Percentiles rank a stretch among this genome's conserved stretches.
Conservation (phyloP, 345 rosid species). For the Ricinus communis region DNA sequence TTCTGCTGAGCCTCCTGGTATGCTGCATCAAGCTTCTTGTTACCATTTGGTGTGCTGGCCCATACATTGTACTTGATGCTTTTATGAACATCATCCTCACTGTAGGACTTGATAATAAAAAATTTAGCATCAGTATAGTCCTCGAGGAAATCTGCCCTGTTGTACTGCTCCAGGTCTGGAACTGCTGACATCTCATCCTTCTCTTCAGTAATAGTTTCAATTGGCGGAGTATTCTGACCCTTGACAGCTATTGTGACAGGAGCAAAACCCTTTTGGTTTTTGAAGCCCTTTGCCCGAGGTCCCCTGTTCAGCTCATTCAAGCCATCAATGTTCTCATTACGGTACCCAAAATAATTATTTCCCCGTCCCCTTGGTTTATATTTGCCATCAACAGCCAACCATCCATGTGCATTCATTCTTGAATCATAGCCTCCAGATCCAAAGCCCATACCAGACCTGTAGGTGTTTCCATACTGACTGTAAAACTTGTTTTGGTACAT, state of each 20-base stretch:
- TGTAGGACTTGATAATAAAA: conserved; percentile 88
- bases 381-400: conserved; percentile 62
- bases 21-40: conserved; percentile 91
- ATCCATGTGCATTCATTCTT: conserved; percentile 59
- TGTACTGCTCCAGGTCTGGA: conserved; percentile 68
- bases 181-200: conserved; percentile 30
- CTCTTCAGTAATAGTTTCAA: conserved; percentile 41
- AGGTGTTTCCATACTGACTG: conserved; percentile 62
- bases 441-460: conserved; percentile 62
- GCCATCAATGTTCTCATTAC: conserved; percentile 66
- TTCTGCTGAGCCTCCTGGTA: conserved; percentile 78
- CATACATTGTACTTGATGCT: conserved; percentile 87
- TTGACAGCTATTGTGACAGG: conserved; percentile 44
- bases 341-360: conserved; percentile 59
- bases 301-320: conserved; percentile 89
- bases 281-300: conserved; percentile 74
- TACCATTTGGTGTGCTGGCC: conserved; percentile 97
- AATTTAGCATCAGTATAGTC: conserved; percentile 68
- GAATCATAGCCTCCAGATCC: conserved; percentile 73
- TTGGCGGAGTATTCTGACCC: conserved; percentile 47
- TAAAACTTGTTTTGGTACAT: conserved; percentile 66
- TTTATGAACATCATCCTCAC: conserved; percentile 98
- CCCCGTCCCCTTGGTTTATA: conserved; percentile 68
- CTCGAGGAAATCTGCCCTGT: conserved; percentile 64
- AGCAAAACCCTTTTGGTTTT: conserved; percentile 51